Evolutionary conservation across 768 basidiomycete species (phyloP).

Genomic region (Russula olivacea): DNA sequence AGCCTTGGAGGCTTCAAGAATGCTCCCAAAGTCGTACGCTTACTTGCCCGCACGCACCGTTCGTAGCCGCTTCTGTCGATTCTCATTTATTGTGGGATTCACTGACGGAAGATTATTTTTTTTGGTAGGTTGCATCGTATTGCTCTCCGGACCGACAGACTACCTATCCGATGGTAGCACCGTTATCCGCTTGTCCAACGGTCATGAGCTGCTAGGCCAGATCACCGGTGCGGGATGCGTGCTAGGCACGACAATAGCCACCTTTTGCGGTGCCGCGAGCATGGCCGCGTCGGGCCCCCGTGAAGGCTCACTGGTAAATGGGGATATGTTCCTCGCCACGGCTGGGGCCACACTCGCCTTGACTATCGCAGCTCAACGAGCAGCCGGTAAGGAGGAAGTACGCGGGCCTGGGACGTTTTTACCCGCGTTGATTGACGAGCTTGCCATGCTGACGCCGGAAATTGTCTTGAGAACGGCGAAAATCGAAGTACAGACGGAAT

Average conservation of each 20-base stretch:
- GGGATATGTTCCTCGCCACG: constrained; percentile 72
- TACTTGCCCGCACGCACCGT: constrained; percentile 72
- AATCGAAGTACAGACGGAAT: constrained; percentile 21
- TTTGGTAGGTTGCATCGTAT: constrained; percentile 50
- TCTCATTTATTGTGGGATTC: background rate
- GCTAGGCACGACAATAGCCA: constrained; percentile 67
- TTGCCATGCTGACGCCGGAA: constrained; percentile 42
- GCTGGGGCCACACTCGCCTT: constrained; percentile 66
- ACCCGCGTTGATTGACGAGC: constrained; percentile 58
- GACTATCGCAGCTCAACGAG: constrained; percentile 56
- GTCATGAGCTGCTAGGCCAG: constrained; percentile 60
- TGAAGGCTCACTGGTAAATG: constrained; percentile 51
- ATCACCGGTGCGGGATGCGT: constrained; percentile 94
- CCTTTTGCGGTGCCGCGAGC: constrained; percentile 70
- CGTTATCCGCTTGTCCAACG: constrained; percentile 70
- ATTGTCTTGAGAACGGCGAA: constrained; percentile 26
- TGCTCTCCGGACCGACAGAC: constrained; percentile 73
- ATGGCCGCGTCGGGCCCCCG: constrained; percentile 32
- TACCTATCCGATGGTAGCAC: constrained; percentile 77
- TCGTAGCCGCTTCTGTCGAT: constrained; percentile 29
- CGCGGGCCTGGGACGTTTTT: constrained; percentile 60
- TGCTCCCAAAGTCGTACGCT: constrained; percentile 61
- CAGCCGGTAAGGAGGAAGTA: constrained; percentile 47
- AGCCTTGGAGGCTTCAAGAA: constrained; percentile 78
- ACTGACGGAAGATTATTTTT: background rate